A percentile compares a stretch with the other conserved stretches of the same genome.
Conservation (phyloP, 177 flowering plant genomes). For the Vitis hybrid region DNA sequence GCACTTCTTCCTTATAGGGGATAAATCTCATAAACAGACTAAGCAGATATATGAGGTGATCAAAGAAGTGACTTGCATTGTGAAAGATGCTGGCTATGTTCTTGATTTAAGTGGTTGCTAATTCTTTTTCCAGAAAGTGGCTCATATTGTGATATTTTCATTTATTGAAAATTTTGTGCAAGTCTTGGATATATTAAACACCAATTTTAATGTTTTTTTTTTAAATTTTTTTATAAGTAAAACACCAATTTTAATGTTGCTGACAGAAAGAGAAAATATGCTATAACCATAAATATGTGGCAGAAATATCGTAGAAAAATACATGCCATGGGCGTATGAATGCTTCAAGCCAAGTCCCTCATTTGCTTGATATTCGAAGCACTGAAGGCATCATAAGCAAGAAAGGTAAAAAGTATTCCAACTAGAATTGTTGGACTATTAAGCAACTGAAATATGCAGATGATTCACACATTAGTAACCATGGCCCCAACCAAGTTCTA, state of each 20-base stretch:
- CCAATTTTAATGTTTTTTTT: too few species aligned
- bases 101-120: slow-evolving; percentile 34
- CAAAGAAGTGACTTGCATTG: slow-evolving; percentile 29
- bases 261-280: neutral
- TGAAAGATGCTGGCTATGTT: slow-evolving; percentile 54
- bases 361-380: too few species aligned
- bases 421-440: neutral
- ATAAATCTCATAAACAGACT: too few species aligned
- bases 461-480: too few species aligned
- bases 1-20: too few species aligned
- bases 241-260: neutral
- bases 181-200: neutral
- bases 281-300: neutral
- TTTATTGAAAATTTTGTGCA: neutral
- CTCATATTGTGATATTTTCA: neutral
- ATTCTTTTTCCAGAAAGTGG: neutral
- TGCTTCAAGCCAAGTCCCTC: too few species aligned
- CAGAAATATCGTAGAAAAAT: too few species aligned
- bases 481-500: too few species aligned
- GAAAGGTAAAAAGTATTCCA: neutral
- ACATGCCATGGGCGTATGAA: too few species aligned
- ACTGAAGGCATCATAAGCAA: too few species aligned
- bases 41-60: slow-evolving; percentile 18
- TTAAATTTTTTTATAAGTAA: too few species aligned
- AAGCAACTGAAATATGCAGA: too few species aligned